phyloP scores from a whole-genome alignment of 2,329 filamentous ascomycete genomes.

The Cordyceps fumosorosea region DNA sequence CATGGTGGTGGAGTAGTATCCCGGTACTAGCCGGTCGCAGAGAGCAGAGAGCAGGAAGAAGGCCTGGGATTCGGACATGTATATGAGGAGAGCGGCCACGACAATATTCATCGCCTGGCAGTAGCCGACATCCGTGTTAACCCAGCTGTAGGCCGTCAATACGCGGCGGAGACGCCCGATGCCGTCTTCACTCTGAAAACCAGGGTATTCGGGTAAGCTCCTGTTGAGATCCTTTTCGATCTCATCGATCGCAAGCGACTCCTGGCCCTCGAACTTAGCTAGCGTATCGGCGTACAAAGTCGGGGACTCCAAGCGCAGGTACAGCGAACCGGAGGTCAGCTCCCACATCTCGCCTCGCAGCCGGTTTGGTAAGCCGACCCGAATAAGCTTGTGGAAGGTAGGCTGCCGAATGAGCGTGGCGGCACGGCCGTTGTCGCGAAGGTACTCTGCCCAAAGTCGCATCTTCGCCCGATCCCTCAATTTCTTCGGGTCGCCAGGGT shows the following conservation, averaged over 20 bases:
- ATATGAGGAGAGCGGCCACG: slow-evolving; percentile 94
- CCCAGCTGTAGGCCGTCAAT: slow-evolving; percentile 96
- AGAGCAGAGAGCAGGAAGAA: slow-evolving; percentile 89
- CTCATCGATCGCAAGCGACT: slow-evolving; percentile 94
- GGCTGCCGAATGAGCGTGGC: slow-evolving; percentile 88
- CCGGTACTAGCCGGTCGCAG: slow-evolving; percentile 87
- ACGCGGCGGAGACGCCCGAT: slow-evolving; percentile 86
- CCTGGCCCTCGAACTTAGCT: slow-evolving; percentile 72
- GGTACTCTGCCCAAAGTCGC: slow-evolving; percentile 93
- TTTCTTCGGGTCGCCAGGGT: slow-evolving; percentile 91
- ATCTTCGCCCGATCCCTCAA: slow-evolving; percentile 94
- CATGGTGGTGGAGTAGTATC: slow-evolving; percentile 99
- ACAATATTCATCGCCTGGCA: slow-evolving; percentile 99
- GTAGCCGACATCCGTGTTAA: slow-evolving; percentile 90
- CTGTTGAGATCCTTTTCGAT: slow-evolving; percentile 98
- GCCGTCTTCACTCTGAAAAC: slow-evolving; percentile 93
- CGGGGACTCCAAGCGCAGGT: slow-evolving; percentile 78
- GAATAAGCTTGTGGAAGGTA: slow-evolving; percentile 94
- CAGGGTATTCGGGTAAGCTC: slow-evolving; percentile 92
- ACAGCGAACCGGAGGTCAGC: slow-evolving; percentile 84
- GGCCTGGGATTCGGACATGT: slow-evolving; percentile 93
- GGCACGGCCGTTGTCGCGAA: slow-evolving; percentile 91
- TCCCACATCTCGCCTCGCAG: slow-evolving; percentile 95
- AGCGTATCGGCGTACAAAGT: slow-evolving; percentile 79
- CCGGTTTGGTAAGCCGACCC: slow-evolving; percentile 89